Conservation (phyloP, 2,329 filamentous ascomycete species). For the Claviceps sp. region DNA sequence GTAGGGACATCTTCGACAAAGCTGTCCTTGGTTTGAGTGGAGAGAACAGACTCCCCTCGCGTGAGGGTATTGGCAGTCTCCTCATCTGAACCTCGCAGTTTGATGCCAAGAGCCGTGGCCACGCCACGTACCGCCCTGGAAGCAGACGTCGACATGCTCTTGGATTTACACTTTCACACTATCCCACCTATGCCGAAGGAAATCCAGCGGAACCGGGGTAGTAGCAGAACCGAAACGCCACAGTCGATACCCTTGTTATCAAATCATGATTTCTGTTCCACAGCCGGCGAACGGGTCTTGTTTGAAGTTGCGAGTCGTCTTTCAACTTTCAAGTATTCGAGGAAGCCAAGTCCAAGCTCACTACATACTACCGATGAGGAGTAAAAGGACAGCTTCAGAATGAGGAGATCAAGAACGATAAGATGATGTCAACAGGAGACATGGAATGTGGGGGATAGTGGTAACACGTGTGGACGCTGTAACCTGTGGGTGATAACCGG, state of each 20-base stretch:
- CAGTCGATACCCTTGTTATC: neutral
- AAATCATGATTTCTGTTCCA: neutral
- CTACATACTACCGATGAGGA: neutral
- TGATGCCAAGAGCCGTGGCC: conserved; percentile 73
- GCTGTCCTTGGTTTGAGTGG: conserved; percentile 55
- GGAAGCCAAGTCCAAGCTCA: too few relatives aligned
- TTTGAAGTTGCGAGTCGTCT: neutral
- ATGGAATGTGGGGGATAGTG: neutral
- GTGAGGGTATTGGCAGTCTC: conserved; percentile 46
- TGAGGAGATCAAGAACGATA: neutral
- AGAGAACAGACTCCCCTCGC: conserved; percentile 68
- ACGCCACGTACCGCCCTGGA: conserved; percentile 57
- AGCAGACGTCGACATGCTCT: conserved; percentile 22
- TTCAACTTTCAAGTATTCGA: neutral
- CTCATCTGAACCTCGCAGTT: conserved; percentile 46
- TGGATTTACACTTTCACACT: neutral
- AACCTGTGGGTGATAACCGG: neutral
- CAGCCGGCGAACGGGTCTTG: neutral
- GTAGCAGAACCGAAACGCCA: neutral
- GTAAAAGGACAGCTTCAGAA: neutral
- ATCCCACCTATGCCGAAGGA: neutral
- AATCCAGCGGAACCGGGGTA: neutral
- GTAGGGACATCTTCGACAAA: conserved; percentile 78
- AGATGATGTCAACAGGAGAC: neutral
- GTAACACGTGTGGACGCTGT: neutral